phyloP scores from a whole-genome alignment of 805 yeast genomes.

The Hanseniaspora taiwanica region DNA sequence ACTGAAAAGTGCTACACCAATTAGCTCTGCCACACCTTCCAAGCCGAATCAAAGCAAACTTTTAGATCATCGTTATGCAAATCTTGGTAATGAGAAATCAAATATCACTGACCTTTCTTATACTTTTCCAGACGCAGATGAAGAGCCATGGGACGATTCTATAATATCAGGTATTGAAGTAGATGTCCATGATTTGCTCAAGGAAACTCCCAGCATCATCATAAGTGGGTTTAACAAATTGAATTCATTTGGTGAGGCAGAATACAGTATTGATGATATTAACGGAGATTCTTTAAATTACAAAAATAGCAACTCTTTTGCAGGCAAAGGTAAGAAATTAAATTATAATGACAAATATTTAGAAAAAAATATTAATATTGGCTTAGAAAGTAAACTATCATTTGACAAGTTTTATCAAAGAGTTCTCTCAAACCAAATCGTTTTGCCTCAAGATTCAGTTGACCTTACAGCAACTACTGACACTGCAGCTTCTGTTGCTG shows the following conservation, averaged over 20 bases:
- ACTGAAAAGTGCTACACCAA: no score
- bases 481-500: no score
- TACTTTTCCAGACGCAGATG: background rate
- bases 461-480: background rate
- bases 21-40: no score
- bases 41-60: no score
- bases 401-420: background rate
- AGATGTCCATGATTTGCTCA: background rate
- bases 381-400: background rate
- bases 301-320: background rate
- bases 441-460: background rate
- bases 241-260: background rate
- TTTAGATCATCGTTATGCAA: background rate
- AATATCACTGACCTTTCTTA: background rate
- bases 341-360: background rate
- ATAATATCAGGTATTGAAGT: background rate
- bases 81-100: background rate
- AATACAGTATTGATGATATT: no score
- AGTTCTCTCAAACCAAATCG: background rate
- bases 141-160: conserved; percentile 1
- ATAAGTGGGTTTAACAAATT: background rate
- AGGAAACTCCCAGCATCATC: background rate
- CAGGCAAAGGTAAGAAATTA: background rate
- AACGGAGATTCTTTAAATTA: background rate
- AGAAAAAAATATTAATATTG: background rate